Conservation (phyloP, 2,329 filamentous ascomycete genomes). For the Harringtonia aguacate region DNA sequence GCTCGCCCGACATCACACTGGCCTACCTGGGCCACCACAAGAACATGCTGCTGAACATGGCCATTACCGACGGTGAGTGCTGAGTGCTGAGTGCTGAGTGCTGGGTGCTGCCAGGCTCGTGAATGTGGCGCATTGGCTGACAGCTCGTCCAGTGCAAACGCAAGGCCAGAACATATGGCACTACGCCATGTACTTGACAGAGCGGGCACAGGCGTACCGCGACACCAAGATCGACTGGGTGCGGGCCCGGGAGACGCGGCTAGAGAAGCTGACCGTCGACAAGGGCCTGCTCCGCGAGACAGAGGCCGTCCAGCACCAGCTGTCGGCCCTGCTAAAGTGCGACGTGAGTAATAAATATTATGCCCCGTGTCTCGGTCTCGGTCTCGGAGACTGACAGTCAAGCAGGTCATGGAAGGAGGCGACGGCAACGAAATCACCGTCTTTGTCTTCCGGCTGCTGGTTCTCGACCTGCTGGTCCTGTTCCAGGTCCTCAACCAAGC, state of each 20-base stretch:
- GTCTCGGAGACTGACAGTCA: neutral
- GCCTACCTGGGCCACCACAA: conserved; percentile 74
- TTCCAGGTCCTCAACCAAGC: conserved; percentile 96
- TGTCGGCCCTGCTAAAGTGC: conserved; percentile 76
- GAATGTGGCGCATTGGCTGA: neutral
- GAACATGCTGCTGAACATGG: conserved; percentile 75
- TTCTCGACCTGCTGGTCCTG: conserved; percentile 76
- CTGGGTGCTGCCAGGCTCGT: too few species aligned
- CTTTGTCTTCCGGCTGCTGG: conserved; percentile 83
- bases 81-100: neutral
- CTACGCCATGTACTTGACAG: conserved; percentile 78
- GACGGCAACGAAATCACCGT: conserved; percentile 94
- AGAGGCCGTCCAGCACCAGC: conserved; percentile 79
- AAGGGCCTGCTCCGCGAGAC: conserved; percentile 90
- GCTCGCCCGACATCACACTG: conserved; percentile 78
- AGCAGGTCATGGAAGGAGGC: conserved; percentile 69
- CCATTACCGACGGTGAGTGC: conserved; percentile 79
- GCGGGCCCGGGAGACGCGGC: conserved; percentile 64
- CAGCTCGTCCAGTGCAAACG: conserved; percentile 59
- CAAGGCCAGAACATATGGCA: conserved; percentile 91
- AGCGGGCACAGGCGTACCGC: conserved; percentile 71
- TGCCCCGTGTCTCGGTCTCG: neutral
- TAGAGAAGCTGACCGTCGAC: conserved; percentile 80
- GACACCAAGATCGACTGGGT: conserved; percentile 88
- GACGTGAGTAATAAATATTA: conserved; percentile 49